Evolutionary conservation across 495 filamentous ascomycete species (phyloP).

Genomic region (Lasiosphaeriaceae sp.): DNA sequence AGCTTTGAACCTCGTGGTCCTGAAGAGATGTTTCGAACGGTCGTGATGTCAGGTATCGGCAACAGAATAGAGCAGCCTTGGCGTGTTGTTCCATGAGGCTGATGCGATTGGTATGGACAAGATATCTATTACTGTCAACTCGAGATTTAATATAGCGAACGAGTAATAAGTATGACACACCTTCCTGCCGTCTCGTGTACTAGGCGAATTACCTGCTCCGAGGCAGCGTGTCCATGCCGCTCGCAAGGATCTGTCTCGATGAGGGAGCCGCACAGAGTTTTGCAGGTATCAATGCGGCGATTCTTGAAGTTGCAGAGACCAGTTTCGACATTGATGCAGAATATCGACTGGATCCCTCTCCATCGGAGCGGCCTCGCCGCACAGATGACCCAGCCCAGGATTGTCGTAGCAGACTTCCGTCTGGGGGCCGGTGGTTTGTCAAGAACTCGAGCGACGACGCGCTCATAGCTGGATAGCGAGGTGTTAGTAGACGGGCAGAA

Average conservation of each 20-base stretch:
- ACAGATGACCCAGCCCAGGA: background rate
- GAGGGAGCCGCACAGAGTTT: background rate
- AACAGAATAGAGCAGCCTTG: background rate
- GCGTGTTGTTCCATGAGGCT: background rate
- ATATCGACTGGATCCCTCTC: conserved; percentile 3
- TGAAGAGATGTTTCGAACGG: background rate
- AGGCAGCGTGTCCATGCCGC: background rate
- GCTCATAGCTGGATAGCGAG: background rate
- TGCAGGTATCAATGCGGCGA: background rate
- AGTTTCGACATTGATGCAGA: background rate
- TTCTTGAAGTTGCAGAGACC: conserved; percentile 1
- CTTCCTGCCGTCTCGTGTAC: conserved; percentile 3
- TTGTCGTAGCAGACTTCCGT: background rate
- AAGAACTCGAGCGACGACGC: background rate
- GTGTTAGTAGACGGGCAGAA: background rate
- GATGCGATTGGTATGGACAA: background rate
- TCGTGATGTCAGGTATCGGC: background rate
- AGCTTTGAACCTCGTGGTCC: background rate
- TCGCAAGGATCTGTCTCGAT: background rate
- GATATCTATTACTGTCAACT: background rate
- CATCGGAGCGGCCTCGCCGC: background rate
- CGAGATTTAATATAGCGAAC: background rate
- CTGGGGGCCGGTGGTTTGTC: background rate
- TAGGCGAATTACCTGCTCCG: background rate
- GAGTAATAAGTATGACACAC: background rate